Conservation (phyloP, 2,329 filamentous ascomycete genomes). For the Phaeosphaeria sp. region DNA sequence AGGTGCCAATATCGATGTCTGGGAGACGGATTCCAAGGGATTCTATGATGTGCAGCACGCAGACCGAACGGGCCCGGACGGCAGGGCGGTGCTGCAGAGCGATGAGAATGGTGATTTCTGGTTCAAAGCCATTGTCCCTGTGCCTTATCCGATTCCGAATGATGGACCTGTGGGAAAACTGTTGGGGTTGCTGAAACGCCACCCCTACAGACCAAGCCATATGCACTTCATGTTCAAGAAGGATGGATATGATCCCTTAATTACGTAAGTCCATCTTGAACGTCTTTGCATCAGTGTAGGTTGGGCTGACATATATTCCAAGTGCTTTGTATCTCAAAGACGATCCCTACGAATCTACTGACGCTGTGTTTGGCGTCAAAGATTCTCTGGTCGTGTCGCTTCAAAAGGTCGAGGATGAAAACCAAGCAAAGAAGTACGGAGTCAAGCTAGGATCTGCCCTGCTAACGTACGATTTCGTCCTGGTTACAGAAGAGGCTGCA, state of each 20-base stretch:
- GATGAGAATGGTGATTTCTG: constrained; percentile 78
- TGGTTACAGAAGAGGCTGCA: constrained; percentile 75
- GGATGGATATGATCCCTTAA: constrained; percentile 67
- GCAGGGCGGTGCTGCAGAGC: constrained; percentile 72
- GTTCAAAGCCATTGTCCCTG: constrained; percentile 84
- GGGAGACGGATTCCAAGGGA: constrained; percentile 81
- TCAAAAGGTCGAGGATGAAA: constrained; percentile 22
- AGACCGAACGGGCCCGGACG: constrained; percentile 67
- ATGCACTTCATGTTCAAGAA: constrained; percentile 70
- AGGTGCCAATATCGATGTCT: constrained; percentile 77
- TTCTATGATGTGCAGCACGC: constrained; percentile 83
- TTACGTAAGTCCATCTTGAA: constrained; percentile 69
- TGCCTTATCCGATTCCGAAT: constrained; percentile 83
- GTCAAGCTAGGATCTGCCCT: constrained; percentile 69
- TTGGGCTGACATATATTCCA: background rate
- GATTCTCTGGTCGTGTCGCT: constrained; percentile 65
- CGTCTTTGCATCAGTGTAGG: background rate
- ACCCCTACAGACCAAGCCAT: constrained; percentile 46
- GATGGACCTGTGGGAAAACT: constrained; percentile 71
- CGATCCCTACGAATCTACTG: constrained; percentile 81
- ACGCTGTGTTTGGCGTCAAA: constrained; percentile 88
- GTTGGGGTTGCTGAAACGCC: constrained; percentile 33
- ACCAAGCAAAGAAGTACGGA: constrained; percentile 53
- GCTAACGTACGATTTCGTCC: constrained; percentile 76
- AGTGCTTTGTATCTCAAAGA: constrained; percentile 78